Conservation (phyloP, 805 yeast genomes). For the Saccharomycopsis microspora region DNA sequence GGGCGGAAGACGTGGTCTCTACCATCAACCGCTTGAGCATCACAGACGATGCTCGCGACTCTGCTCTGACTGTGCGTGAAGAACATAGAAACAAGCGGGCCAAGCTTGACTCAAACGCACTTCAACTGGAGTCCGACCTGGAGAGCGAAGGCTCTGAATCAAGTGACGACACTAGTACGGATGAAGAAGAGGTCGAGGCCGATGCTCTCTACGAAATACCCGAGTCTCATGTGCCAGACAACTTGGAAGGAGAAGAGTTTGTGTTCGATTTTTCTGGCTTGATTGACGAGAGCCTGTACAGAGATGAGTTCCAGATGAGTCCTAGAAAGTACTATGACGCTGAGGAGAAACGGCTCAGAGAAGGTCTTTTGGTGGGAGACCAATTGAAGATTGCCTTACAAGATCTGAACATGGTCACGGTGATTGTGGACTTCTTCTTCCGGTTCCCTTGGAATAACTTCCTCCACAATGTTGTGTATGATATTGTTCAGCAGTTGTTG, state of each 20-base stretch:
- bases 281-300: constrained; percentile 13
- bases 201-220: constrained; percentile 3
- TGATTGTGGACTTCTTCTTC: constrained; percentile 58
- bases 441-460: constrained; percentile 76
- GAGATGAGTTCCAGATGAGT: constrained; percentile 23
- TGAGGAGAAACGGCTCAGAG: constrained; percentile 30
- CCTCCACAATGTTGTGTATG: constrained; percentile 78
- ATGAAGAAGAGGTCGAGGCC: constrained; percentile 14
- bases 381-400: constrained; percentile 54
- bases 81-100: constrained; percentile 17
- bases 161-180: constrained; percentile 9
- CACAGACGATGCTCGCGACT: constrained; percentile 10
- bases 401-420: constrained; percentile 49
- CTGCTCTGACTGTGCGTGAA: constrained; percentile 17
- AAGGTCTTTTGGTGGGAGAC: constrained; percentile 59
- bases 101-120: constrained; percentile 6
- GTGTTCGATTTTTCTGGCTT: constrained; percentile 12
- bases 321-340: constrained; percentile 9
- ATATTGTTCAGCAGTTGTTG: constrained; percentile 69
- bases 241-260: constrained; percentile 17
- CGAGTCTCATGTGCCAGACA: constrained; percentile 17
- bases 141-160: constrained; percentile 13
- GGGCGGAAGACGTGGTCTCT: constrained; percentile 1
- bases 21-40: constrained; percentile 15
- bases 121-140: constrained; percentile 11